Percentiles rank a stretch among this genome's conserved stretches.
Conservation (phyloP, 306 rosid species). For the Trifolium pratense region DNA sequence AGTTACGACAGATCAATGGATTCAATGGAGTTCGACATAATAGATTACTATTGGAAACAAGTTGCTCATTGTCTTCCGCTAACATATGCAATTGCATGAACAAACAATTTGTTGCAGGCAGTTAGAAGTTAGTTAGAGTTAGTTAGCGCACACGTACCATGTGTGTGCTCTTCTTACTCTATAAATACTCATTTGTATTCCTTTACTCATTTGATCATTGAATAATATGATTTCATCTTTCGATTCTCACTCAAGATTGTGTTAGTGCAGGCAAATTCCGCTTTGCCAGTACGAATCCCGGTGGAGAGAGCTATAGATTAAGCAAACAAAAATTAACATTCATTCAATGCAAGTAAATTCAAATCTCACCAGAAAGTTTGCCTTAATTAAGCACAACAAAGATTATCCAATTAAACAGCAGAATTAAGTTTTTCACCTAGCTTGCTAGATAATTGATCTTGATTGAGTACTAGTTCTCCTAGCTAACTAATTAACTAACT, state of each 20-base stretch:
- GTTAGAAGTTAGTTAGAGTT: background rate
- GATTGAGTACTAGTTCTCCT: constrained; percentile 43
- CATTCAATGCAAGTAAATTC: background rate
- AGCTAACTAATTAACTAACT: constrained; percentile 27
- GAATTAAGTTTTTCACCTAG: constrained; percentile 22
- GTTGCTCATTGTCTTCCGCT: background rate
- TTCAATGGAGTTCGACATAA: background rate
- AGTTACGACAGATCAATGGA: background rate
- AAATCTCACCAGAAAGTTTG: background rate
- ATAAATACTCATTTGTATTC: background rate
- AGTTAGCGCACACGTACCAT: background rate
- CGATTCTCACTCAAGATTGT: background rate
- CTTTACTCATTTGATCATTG: background rate
- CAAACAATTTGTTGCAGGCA: background rate
- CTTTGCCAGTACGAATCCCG: background rate
- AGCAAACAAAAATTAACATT: background rate
- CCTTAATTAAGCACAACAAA: background rate
- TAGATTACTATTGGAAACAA: background rate
- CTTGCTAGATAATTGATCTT: constrained; percentile 33
- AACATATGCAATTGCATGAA: background rate
- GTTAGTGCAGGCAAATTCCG: background rate
- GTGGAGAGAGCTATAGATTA: background rate
- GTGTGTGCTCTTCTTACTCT: too few relatives aligned
- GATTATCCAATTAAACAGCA: background rate
- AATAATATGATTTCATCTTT: too few relatives aligned